Percentiles rank a stretch among this genome's conserved stretches.
These are phyloP conservation scores for Candida rishiriensis DNA, from an alignment of 805 yeast species.

Conservation along the genomic window DNA sequence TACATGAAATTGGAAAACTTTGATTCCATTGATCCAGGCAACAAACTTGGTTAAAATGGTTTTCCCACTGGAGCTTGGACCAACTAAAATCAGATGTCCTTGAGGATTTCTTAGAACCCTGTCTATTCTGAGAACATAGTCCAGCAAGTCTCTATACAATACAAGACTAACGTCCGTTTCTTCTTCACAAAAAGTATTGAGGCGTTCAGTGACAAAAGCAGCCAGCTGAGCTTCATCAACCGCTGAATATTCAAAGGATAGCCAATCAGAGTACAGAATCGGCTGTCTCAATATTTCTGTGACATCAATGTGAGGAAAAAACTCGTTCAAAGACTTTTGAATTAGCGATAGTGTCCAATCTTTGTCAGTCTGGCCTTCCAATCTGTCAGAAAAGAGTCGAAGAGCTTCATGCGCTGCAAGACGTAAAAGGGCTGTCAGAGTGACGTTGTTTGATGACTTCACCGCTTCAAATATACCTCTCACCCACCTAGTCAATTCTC, in stretches of 20 bases:
- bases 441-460: constrained; percentile 20
- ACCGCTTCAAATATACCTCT: constrained; percentile 55
- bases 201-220: constrained; percentile 56
- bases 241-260: constrained; percentile 55
- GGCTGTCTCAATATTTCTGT: constrained; percentile 40
- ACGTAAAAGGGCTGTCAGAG: constrained; percentile 45
- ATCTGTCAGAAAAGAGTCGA: constrained; percentile 71
- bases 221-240: constrained; percentile 46
- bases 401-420: constrained; percentile 81
- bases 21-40: constrained; percentile 85
- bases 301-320: constrained; percentile 46
- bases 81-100: constrained; percentile 85
- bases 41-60: constrained; percentile 74
- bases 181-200: constrained; percentile 74
- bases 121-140: constrained; percentile 73
- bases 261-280: constrained; percentile 70
- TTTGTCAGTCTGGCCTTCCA: constrained; percentile 45
- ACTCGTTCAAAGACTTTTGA: constrained; percentile 26
- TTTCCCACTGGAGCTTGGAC: constrained; percentile 80
- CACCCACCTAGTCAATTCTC: constrained; percentile 87
- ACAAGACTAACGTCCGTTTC: constrained; percentile 58
- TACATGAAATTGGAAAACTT: constrained; percentile 53
- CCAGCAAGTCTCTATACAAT: constrained; percentile 65
- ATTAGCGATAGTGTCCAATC: constrained; percentile 43
- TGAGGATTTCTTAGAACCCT: constrained; percentile 79